Conservation (phyloP, 306 rosid species). For the Vigna trinervia region DNA sequence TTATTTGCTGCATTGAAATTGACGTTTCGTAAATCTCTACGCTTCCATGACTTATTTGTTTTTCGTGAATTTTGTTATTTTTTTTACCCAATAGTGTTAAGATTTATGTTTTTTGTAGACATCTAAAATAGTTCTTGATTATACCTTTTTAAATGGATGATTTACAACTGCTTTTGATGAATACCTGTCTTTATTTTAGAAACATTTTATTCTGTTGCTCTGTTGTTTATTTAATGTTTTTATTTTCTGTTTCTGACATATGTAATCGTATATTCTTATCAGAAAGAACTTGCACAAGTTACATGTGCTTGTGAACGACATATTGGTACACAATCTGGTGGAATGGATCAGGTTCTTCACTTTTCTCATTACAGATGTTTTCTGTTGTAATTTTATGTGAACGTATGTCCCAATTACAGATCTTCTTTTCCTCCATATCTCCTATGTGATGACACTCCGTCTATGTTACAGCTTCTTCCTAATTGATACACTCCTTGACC, state of each 20-base stretch:
- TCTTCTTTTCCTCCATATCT: slow-evolving; percentile 21
- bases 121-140: background rate
- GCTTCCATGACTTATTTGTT: slow-evolving; percentile 11
- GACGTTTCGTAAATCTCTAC: background rate
- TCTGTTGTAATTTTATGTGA: slow-evolving; percentile 34
- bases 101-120: slow-evolving; percentile 10
- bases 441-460: background rate
- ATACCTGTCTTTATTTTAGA: slow-evolving; percentile 14
- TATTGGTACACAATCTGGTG: slow-evolving; percentile 98
- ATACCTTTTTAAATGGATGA: slow-evolving; percentile 6
- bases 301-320: slow-evolving; percentile 93
- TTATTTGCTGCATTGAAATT: slow-evolving; percentile 12
- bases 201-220: background rate
- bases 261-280: slow-evolving; percentile 45
- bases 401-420: background rate
- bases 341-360: slow-evolving; percentile 91
- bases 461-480: slow-evolving; percentile 21
- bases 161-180: slow-evolving; percentile 16
- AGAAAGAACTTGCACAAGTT: slow-evolving; percentile 95
- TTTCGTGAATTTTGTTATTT: background rate
- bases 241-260: slow-evolving; percentile 44
- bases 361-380: slow-evolving; percentile 17
- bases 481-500: slow-evolving; percentile 9
- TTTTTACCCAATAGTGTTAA: background rate
- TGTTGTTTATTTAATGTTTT: background rate